Evolutionary conservation across 2,329 filamentous ascomycete species (phyloP).

Genomic region (Diplodia seriata): DNA sequence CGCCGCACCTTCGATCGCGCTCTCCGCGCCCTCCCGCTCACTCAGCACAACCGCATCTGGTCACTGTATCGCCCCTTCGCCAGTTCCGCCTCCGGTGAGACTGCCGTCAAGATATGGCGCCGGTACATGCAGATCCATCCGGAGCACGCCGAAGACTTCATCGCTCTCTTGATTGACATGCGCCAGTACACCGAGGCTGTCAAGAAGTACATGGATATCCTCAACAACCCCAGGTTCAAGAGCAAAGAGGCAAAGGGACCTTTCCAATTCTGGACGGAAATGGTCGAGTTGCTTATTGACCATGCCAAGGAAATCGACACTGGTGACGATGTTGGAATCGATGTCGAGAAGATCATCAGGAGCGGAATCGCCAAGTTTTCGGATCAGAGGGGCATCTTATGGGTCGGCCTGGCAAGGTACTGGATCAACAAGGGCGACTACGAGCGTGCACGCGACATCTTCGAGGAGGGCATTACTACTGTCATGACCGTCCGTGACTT

Average conservation of each 20-base stretch:
- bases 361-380: conserved; percentile 90
- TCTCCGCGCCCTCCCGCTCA: conserved; percentile 86
- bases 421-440: conserved; percentile 95
- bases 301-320: conserved; percentile 87
- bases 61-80: conserved; percentile 88
- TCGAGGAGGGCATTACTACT: conserved; percentile 94
- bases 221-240: conserved; percentile 88
- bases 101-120: conserved; percentile 90
- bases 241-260: conserved; percentile 95
- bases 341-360: conserved; percentile 89
- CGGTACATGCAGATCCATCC: conserved; percentile 97
- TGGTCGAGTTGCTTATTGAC: conserved; percentile 92
- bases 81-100: conserved; percentile 86
- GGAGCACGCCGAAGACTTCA: conserved; percentile 93
- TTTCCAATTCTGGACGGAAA: conserved; percentile 96
- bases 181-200: conserved; percentile 90
- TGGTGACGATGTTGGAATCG: conserved; percentile 79
- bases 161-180: conserved; percentile 83
- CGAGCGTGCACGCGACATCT: conserved; percentile 89
- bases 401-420: conserved; percentile 93
- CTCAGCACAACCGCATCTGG: conserved; percentile 97
- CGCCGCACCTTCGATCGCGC: conserved; percentile 91
- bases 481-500: conserved; percentile 99
- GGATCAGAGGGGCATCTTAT: conserved; percentile 92
- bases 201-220: conserved; percentile 85